Conservation (phyloP, 768 basidiomycete genomes). For the Tulasnella sp. region DNA sequence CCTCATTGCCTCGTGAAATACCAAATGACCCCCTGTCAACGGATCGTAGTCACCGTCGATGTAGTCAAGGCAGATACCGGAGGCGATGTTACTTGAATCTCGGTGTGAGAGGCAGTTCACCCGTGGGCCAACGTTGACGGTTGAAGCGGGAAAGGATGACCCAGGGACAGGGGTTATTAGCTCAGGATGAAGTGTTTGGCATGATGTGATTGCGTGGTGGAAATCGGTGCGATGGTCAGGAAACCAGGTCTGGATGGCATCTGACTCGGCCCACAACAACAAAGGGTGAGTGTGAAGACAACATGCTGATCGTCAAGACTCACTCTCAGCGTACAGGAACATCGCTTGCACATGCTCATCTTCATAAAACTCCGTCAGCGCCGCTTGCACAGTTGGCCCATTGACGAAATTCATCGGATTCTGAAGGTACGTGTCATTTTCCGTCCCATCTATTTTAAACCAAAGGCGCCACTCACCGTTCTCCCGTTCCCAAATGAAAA, state of each 20-base stretch:
- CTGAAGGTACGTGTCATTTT: background rate
- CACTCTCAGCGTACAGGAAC: background rate
- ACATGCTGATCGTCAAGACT: background rate
- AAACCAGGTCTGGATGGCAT: background rate
- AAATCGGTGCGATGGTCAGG: background rate
- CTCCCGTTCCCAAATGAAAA: background rate
- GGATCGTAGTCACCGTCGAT: background rate
- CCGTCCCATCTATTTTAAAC: background rate
- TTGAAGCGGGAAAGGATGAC: background rate
- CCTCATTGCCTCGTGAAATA: background rate
- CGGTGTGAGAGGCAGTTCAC: background rate
- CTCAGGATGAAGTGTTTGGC: background rate
- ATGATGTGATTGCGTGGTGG: background rate
- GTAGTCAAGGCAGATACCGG: background rate
- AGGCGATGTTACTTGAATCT: background rate
- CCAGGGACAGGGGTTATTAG: background rate
- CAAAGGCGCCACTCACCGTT: background rate
- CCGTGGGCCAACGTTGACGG: background rate
- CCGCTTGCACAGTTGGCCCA: background rate
- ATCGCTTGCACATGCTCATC: background rate
- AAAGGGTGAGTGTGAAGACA: too few species aligned
- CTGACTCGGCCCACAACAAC: too few species aligned
- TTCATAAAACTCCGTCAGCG: background rate
- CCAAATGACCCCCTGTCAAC: background rate
- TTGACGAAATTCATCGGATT: background rate